These are phyloP conservation scores for Pichia ethanolica DNA, from an alignment of 805 yeast genomes.

Conservation along the genomic window DNA sequence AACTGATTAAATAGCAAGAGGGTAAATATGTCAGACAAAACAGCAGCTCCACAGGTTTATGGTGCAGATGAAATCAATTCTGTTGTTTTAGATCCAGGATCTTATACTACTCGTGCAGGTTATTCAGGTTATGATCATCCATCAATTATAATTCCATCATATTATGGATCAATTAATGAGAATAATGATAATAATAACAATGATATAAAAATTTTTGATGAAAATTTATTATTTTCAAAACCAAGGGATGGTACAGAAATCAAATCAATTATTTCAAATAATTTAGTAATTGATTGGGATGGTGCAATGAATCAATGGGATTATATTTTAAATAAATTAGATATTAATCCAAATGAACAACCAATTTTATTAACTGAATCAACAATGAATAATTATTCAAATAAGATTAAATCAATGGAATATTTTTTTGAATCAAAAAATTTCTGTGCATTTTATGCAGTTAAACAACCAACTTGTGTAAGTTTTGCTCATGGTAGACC, in stretches of 20 bases:
- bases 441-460: slow-evolving; percentile 75
- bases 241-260: slow-evolving; percentile 49
- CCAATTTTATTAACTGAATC: slow-evolving; percentile 84
- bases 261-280: slow-evolving; percentile 52
- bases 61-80: slow-evolving; percentile 86
- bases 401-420: slow-evolving; percentile 66
- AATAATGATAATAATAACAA: neutral
- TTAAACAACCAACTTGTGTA: slow-evolving; percentile 79
- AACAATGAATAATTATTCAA: slow-evolving; percentile 66
- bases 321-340: slow-evolving; percentile 47
- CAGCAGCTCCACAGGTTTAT: slow-evolving; percentile 42
- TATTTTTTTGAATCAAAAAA: slow-evolving; percentile 58
- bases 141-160: slow-evolving; percentile 64
- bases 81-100: slow-evolving; percentile 86
- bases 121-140: slow-evolving; percentile 93
- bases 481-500: slow-evolving; percentile 87
- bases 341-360: slow-evolving; percentile 52
- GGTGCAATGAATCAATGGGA: slow-evolving; percentile 69
- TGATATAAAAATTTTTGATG: slow-evolving; percentile 19
- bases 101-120: slow-evolving; percentile 75
- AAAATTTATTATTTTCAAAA: slow-evolving; percentile 23
- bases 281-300: slow-evolving; percentile 77
- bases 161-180: slow-evolving; percentile 36
- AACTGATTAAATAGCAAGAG: too few relatives aligned
- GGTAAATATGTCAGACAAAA: slow-evolving; percentile 14